Conservation (phyloP, 345 rosid species). For the Pelargonium nanum region DNA sequence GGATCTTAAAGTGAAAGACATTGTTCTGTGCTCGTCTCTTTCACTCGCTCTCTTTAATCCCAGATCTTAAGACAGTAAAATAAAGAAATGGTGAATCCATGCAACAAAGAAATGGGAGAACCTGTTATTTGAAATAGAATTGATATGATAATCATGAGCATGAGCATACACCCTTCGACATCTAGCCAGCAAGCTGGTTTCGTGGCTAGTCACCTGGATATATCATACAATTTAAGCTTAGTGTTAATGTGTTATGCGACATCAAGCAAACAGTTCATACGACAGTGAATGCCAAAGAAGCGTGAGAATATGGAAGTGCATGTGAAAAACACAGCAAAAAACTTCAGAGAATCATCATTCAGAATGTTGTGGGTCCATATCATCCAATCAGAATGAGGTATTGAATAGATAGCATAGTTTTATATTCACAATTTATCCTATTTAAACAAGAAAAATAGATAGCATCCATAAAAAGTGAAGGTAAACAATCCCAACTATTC, state of each 20-base stretch:
- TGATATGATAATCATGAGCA: constrained; percentile 98
- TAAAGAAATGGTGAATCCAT: background rate
- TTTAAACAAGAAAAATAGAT: background rate
- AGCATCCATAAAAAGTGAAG: background rate
- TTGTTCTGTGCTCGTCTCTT: no score
- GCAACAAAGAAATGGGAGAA: constrained; percentile 12
- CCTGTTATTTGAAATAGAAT: constrained; percentile 96
- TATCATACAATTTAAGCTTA: background rate
- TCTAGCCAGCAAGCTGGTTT: constrained; percentile 76
- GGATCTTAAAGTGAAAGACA: no score
- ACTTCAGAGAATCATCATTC: background rate
- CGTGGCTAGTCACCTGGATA: constrained; percentile 67
- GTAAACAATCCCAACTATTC: no score
- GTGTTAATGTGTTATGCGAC: background rate
- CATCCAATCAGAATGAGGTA: background rate
- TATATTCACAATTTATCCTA: background rate
- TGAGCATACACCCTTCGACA: constrained; percentile 95
- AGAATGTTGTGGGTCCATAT: background rate
- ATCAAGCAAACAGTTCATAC: background rate
- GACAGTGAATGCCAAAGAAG: background rate
- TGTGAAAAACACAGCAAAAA: background rate
- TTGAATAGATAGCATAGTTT: background rate
- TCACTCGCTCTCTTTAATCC: no score
- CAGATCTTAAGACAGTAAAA: background rate
- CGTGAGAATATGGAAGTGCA: background rate